Base-by-base conservation (phyloP, 768 basidiomycete species). In the Podaxis carcinomalis region DNA sequence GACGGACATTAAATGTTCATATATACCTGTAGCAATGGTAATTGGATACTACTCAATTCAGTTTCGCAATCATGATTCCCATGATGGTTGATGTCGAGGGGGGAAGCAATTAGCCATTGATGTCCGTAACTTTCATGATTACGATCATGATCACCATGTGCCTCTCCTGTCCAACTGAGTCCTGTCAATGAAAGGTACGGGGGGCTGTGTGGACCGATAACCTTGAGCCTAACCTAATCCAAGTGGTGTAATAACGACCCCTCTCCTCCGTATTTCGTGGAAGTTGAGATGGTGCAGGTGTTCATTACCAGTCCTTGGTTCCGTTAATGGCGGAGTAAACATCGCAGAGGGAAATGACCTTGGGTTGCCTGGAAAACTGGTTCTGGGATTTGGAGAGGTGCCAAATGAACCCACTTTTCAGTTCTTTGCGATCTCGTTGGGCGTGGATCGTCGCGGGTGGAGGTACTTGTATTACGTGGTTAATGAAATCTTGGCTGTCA, bases 1-100 rank as follows among this genome's bases (percentile, higher is more conserved):
- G 7, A 49, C 47, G 9, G 54, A 21, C 11, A 32, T 13, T 16
- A 27, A 56, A 35, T n/a, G 35, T 32, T 10, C 35, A 53, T 36
- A n/a, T 36, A n/a, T 11, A 23, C 35, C 51, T 53, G 51, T 1
- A 42, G 40, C 40, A 42, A 9, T 3, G 7, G 19, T 27, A 11
- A 49, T 11, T 27, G 14, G 42, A 32, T 44, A 44, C n/a, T 7
- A 19, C 5, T 23, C 25, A 11, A 49, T 25, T 49, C 47, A 23
- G 25, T 11, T 11, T 11, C 19, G 3, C 11, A 49, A 49, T 49
- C 23, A 49, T 49, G 47, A 49, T 49, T 9, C 21, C 23, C 10
- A 49, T 49, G 19, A 49, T n/a, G 32, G 9, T 19, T 54, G 52
- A 54, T 54, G 52, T 39, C 52, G 52, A 54, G 54, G 54, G 54